Evolutionary conservation across 1,284 basidiomycete species (phyloP).

Genomic region (Mycena citricolor): DNA sequence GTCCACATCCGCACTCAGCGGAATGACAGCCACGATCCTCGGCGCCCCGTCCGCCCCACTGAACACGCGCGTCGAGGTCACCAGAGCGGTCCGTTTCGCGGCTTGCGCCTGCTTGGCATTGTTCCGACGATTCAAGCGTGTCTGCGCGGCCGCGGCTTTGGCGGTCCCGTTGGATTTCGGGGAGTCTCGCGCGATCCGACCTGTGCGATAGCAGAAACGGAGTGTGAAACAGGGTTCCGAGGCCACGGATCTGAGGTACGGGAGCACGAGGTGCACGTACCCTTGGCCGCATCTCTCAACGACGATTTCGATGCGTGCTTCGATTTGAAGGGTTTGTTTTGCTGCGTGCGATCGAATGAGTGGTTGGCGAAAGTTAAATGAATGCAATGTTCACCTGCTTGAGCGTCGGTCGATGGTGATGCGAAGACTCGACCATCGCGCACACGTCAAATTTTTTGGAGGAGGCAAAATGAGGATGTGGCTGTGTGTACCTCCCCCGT

Average conservation of each 20-base stretch:
- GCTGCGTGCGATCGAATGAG: conserved; percentile 38
- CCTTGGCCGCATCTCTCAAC: conserved; percentile 81
- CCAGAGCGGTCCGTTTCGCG: conserved; percentile 67
- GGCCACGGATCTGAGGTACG: neutral
- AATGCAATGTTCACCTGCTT: conserved; percentile 69
- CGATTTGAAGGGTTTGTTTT: conserved; percentile 89
- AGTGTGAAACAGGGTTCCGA: neutral
- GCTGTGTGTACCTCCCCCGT: no score
- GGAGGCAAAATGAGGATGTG: no score
- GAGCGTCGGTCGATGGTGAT: conserved; percentile 77
- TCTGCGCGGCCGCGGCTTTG: conserved; percentile 48
- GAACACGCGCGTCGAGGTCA: conserved; percentile 74
- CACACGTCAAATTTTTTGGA: neutral
- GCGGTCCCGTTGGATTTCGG: conserved; percentile 48
- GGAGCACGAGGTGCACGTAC: conserved; percentile 37
- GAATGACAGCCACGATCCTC: conserved; percentile 77
- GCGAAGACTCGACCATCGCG: conserved; percentile 18
- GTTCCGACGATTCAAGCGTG: conserved; percentile 71
- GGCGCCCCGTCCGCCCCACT: conserved; percentile 78
- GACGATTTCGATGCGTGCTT: conserved; percentile 85
- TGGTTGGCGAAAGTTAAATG: neutral
- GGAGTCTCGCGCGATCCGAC: conserved; percentile 53
- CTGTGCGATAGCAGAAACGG: conserved; percentile 32
- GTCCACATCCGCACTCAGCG: conserved; percentile 70
- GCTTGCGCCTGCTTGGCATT: conserved; percentile 76